A percentile compares a stretch with the other conserved stretches of the same genome.
These are phyloP conservation scores for Spathaspora arborariae DNA, from an alignment of 805 yeast genomes.

Conservation along the genomic window DNA sequence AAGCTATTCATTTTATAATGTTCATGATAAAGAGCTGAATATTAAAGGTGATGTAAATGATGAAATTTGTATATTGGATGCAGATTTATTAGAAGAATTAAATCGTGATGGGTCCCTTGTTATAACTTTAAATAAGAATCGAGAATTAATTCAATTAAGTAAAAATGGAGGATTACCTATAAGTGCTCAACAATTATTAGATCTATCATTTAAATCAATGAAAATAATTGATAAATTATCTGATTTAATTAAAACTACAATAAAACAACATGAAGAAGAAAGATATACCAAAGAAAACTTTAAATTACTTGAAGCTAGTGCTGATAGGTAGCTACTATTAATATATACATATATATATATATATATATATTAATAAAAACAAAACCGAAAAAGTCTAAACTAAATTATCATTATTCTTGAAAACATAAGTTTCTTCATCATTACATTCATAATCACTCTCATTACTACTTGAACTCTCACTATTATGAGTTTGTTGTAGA, in stretches of 20 bases:
- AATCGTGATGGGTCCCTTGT: constrained; percentile 77
- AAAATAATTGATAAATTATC: constrained; percentile 61
- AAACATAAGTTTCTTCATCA: constrained; percentile 5
- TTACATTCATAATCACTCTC: neutral
- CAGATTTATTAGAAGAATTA: constrained; percentile 71
- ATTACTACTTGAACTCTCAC: neutral
- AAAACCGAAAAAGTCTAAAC: neutral
- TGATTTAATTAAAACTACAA: constrained; percentile 51
- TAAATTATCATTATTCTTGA: constrained; percentile 5
- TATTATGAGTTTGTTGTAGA: neutral
- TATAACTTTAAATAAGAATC: constrained; percentile 81
- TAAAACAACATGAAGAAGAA: constrained; percentile 51
- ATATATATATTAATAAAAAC: neutral
- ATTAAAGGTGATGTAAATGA: constrained; percentile 60
- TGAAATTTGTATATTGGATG: constrained; percentile 69
- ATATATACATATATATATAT: too few relatives aligned
- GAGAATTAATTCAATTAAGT: constrained; percentile 85
- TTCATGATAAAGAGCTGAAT: constrained; percentile 59
- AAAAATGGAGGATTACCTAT: constrained; percentile 89
- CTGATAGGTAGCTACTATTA: constrained; percentile 18
- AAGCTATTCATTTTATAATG: constrained; percentile 82
- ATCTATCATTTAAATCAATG: constrained; percentile 66
- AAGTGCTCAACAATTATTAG: constrained; percentile 64
- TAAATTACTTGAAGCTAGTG: constrained; percentile 35
- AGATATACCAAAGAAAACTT: constrained; percentile 38